Percentiles rank a stretch among this genome's conserved stretches.
Evolutionary conservation across 1,139 yeast genomes (phyloP).

Genomic region (Candida buenavistaensis): DNA sequence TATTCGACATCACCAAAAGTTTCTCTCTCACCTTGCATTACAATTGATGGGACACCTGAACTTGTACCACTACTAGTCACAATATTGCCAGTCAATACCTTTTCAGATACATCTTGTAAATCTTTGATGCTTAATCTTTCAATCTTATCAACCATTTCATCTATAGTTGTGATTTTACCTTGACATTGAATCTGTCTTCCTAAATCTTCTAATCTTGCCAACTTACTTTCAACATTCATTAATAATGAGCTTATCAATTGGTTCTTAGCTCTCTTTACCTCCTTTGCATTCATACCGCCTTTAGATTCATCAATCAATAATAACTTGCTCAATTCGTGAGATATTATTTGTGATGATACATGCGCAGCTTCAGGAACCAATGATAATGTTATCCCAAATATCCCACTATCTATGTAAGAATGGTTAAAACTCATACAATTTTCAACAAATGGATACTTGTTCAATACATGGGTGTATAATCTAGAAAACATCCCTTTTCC

Average conservation of each 20-base stretch:
- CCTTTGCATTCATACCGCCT: slow-evolving; percentile 65
- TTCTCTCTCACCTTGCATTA: slow-evolving; percentile 85
- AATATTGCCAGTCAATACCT: slow-evolving; percentile 69
- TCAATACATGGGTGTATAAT: slow-evolving; percentile 85
- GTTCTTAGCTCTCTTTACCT: slow-evolving; percentile 86
- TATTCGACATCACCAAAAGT: slow-evolving; percentile 80
- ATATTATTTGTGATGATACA: slow-evolving; percentile 76
- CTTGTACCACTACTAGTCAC: slow-evolving; percentile 47
- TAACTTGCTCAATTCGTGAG: slow-evolving; percentile 68
- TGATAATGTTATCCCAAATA: slow-evolving; percentile 85
- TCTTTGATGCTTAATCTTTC: slow-evolving; percentile 66
- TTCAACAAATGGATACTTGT: slow-evolving; percentile 89
- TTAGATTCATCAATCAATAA: slow-evolving; percentile 53
- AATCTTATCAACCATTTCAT: slow-evolving; percentile 81
- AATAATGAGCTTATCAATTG: slow-evolving; percentile 85
- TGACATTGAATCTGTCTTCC: slow-evolving; percentile 93
- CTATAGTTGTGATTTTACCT: slow-evolving; percentile 72
- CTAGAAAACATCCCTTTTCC: slow-evolving; percentile 99
- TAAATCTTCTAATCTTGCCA: slow-evolving; percentile 90
- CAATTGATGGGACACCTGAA: slow-evolving; percentile 73
- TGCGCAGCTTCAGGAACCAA: slow-evolving; percentile 87
- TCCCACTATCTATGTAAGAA: slow-evolving; percentile 85
- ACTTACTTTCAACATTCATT: slow-evolving; percentile 90
- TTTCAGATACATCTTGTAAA: slow-evolving; percentile 70
- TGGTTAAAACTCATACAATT: slow-evolving; percentile 88